Evolutionary conservation across 2,329 filamentous ascomycete genomes (phyloP).

Genomic region (Trichoderma sp.): DNA sequence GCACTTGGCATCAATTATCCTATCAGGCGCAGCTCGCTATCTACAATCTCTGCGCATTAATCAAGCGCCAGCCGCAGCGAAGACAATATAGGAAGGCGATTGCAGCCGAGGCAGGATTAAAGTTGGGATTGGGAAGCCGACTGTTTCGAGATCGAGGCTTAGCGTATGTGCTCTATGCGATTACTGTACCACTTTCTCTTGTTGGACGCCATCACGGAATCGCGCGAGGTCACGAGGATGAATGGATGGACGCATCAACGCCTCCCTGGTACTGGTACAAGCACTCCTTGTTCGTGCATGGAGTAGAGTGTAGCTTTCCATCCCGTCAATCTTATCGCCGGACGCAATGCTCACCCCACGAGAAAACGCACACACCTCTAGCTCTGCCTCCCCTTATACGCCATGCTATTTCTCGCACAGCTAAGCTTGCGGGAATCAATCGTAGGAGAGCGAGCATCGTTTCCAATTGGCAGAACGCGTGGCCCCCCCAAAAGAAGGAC

Average conservation of each 20-base stretch:
- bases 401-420: too few relatives aligned
- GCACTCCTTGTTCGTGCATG: background rate
- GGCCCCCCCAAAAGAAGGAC: background rate
- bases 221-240: background rate
- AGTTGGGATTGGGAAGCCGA: background rate
- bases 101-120: background rate
- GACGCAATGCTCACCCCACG: background rate
- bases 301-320: background rate
- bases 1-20: background rate
- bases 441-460: background rate
- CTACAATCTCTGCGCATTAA: background rate
- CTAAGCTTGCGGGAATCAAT: background rate
- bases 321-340: background rate
- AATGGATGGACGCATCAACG: background rate
- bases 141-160: constrained; percentile 3
- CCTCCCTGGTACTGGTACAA: background rate
- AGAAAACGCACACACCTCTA: background rate
- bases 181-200: constrained; percentile 20
- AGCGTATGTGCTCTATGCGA: background rate
- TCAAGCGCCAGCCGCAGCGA: background rate
- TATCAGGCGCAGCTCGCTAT: background rate
- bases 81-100: constrained; percentile 10
- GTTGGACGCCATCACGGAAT: background rate
- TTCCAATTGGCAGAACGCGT: background rate
- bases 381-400: background rate